phyloP scores from a whole-genome alignment of 2,329 filamentous ascomycete species.

The Cryoendolithus antarcticus region DNA sequence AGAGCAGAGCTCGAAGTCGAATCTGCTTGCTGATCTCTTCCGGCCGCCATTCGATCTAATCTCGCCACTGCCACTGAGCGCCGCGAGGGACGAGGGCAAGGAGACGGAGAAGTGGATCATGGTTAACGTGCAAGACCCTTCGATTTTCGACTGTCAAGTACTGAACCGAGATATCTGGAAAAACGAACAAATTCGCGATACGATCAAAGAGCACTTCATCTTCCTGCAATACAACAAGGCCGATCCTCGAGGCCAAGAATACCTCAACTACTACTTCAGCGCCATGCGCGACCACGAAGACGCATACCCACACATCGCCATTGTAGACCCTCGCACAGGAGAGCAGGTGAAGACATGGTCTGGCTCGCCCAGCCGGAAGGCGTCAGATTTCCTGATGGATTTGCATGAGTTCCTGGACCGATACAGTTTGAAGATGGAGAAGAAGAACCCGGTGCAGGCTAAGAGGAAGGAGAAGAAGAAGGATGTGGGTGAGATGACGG shows the following conservation, averaged over 20 bases:
- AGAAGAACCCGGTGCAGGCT: constrained; percentile 84
- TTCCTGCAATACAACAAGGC: constrained; percentile 91
- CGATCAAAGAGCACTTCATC: constrained; percentile 82
- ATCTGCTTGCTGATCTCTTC: constrained; percentile 79
- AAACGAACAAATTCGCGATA: constrained; percentile 62
- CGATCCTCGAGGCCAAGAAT: constrained; percentile 64
- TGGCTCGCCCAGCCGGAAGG: constrained; percentile 62
- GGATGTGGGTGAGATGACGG: constrained; percentile 80
- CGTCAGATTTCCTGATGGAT: constrained; percentile 77
- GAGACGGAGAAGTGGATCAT: constrained; percentile 86
- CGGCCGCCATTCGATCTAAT: constrained; percentile 88
- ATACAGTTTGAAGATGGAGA: constrained; percentile 77
- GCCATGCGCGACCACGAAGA: constrained; percentile 59
- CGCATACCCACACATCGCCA: constrained; percentile 90
- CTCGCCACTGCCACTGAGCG: constrained; percentile 63
- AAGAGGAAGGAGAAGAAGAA: constrained; percentile 54
- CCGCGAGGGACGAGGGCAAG: constrained; percentile 73
- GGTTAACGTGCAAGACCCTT: constrained; percentile 88
- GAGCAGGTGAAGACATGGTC: constrained; percentile 97
- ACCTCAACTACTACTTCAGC: constrained; percentile 82
- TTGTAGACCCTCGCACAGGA: constrained; percentile 87
- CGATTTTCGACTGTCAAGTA: constrained; percentile 86
- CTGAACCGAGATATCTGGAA: constrained; percentile 97
- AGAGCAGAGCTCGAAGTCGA: constrained; percentile 56
- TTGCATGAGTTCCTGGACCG: constrained; percentile 93